Evolutionary conservation across 2,329 filamentous ascomycete species (phyloP).

Genomic region (Fusarium sp.): DNA sequence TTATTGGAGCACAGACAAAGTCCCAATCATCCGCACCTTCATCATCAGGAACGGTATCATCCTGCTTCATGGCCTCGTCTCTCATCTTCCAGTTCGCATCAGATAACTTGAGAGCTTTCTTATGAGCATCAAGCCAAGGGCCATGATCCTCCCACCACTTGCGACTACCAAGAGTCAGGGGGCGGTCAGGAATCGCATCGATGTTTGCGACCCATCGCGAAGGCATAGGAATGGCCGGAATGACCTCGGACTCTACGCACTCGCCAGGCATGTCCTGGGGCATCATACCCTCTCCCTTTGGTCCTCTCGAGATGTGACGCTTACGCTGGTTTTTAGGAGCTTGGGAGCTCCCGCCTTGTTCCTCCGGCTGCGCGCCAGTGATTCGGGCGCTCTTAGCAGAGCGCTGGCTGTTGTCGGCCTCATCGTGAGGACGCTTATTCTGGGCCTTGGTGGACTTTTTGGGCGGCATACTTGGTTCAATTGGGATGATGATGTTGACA

Average conservation of each 20-base stretch:
- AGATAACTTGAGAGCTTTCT: conserved; percentile 25
- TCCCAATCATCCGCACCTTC: conserved; percentile 37
- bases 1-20: conserved; percentile 28
- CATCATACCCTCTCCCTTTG: conserved; percentile 30
- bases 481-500: background rate
- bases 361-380: background rate
- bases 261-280: conserved; percentile 29
- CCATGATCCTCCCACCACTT: conserved; percentile 38
- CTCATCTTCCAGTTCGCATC: conserved; percentile 33
- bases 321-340: background rate
- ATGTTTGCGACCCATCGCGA: conserved; percentile 17
- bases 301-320: conserved; percentile 15
- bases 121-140: conserved; percentile 34
- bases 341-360: background rate
- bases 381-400: conserved; percentile 11
- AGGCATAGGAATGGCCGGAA: conserved; percentile 27
- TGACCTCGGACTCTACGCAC: conserved; percentile 1
- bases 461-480: conserved; percentile 9
- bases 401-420: background rate
- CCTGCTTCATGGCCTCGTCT: conserved; percentile 32
- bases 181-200: conserved; percentile 30
- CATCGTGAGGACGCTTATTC: conserved; percentile 6
- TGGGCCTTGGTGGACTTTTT: background rate
- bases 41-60: conserved; percentile 5
- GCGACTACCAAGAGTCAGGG: conserved; percentile 25